Percentiles rank a stretch among this genome's conserved stretches.
phyloP scores from a whole-genome alignment of 768 basidiomycete species.

The Gymnopilus dilepis region DNA sequence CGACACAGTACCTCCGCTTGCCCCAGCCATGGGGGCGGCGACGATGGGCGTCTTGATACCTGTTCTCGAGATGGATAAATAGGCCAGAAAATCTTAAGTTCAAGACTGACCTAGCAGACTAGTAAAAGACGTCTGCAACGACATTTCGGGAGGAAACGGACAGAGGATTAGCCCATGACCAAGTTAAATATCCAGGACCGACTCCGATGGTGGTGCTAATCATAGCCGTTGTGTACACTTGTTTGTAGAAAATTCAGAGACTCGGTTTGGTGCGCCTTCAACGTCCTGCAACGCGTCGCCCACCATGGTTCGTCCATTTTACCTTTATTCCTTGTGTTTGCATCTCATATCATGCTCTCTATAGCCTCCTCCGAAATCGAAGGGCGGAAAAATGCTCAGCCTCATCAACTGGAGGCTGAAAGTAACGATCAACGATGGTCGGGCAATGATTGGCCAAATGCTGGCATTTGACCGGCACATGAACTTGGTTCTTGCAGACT shows the following conservation, averaged over 20 bases:
- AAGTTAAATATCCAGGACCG: background rate
- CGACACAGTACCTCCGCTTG: slow-evolving; percentile 56
- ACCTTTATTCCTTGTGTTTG: background rate
- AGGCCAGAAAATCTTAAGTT: background rate
- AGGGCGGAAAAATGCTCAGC: slow-evolving; percentile 97
- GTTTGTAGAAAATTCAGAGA: slow-evolving; percentile 24
- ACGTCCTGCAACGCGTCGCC: slow-evolving; percentile 36
- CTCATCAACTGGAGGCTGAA: slow-evolving; percentile 98
- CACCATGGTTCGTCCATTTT: slow-evolving; percentile 57
- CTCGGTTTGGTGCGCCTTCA: slow-evolving; percentile 20
- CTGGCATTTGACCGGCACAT: slow-evolving; percentile 99
- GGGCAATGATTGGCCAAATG: slow-evolving; percentile 96
- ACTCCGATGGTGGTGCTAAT: slow-evolving; percentile 2
- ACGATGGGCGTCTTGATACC: slow-evolving; percentile 66
- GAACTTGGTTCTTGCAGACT: slow-evolving; percentile 98
- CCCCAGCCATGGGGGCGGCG: slow-evolving; percentile 73
- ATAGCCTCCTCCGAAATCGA: slow-evolving; percentile 94
- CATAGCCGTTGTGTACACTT: slow-evolving; percentile 21
- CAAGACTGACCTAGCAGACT: slow-evolving; percentile 50
- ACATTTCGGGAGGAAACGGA: slow-evolving; percentile 6
- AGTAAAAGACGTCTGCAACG: slow-evolving; percentile 47
- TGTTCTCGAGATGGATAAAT: slow-evolving; percentile 26
- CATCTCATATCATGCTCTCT: slow-evolving; percentile 20
- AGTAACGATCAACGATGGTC: slow-evolving; percentile 97
- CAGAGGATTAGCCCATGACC: slow-evolving; percentile 1